Base-by-base conservation (phyloP, 106 monocot genomes). In the Allium sativum region DNA sequence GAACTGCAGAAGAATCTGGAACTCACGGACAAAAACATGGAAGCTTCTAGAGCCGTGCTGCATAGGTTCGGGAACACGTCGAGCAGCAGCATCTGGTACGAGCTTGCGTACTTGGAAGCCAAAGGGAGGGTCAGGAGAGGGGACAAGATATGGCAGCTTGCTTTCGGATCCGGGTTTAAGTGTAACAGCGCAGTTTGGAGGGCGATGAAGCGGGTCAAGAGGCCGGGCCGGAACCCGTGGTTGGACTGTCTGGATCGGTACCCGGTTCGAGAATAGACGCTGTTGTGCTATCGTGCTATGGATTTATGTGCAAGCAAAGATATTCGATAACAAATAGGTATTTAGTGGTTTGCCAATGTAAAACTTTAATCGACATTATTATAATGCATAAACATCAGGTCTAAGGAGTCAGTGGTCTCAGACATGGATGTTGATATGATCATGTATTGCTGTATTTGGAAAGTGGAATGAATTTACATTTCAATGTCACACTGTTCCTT, bases 31-130 rank as follows among this genome's bases (percentile, higher is more conserved):
- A 45, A 46, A 14, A 76, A 87, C 76, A 46, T 92, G 62, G 92
- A 92, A 77, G 87, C 92, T 2, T 81, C 92, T 6, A 80, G 81
- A 10, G 78, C 78, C 18, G 75, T 76, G 46, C 84, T 92, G 12
- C 92, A 84, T 66, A 61, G 87, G 8, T 92, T 92, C 67, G 92
- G 92, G 10, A 92, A 87, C 81, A 92, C 87, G 0, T 87, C 84
- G 9, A 92, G 92, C 74, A 87, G 87, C 62, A 87, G 81, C 79
- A 81, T 92, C 18, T 92, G 92, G 92, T 92, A 92, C 70, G 87
- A 92, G 79, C 84, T 92, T 7, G 92, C 92, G 3, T 92, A 92
- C 64, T 63, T 87, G 19, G 92, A 92, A 69, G 83, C 92, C 31
- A 87, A 92, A 54, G 92, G 81, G 9, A 72, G 74, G 44, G 79